Evolutionary conservation across 2,329 filamentous ascomycete species (phyloP), one percentile per base, ranked within the genome.

Genomic region (Arthrobotrys iridis): DNA sequence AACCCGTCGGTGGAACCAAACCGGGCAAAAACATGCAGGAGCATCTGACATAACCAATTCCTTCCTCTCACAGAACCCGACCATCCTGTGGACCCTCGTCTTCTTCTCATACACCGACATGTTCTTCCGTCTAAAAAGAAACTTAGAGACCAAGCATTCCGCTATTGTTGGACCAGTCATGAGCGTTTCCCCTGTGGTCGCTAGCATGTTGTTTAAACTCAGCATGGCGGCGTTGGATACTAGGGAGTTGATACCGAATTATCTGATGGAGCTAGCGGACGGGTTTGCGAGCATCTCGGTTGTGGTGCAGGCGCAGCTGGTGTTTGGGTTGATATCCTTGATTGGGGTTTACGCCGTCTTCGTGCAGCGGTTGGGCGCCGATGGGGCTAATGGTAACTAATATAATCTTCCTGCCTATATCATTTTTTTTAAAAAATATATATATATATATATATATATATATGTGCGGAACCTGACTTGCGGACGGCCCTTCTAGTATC

Each of bases 21-120:
- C 95, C 0, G 95, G 95, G 3, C 94, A 98, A 81, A 99, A 99
- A 82, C 93, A 93, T 79, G 91, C 95, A 0, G 93, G 93, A n/a
- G 91, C 90, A 40, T 88, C 93, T 24, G 95, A 98, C 80, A 91
- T 98, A 48, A 91, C 91, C 77, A 92, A 90, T 72, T 84, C 82
- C 3, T 90, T 92, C 80, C 84, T 96, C 63, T 83, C 86, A 13
- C 83, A 86, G 0, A 86, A 92, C 67, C 88, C 89, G 1, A 81
- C 84, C 26, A 80, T 91, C 0, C 87, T 99, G 2, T 99, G 95
- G 95, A 78, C 82, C 1, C 82, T 96, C 7, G 86, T 96, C 20
- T 84, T 88, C 40, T 81, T 86, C 10, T 89, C 90, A 0, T 97
- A 97, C 81, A 81, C 88, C 13, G 85, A 89, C 78, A 83, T 89